Conservation (phyloP, 805 yeast species). For the Metschnikowia colocasiae region DNA sequence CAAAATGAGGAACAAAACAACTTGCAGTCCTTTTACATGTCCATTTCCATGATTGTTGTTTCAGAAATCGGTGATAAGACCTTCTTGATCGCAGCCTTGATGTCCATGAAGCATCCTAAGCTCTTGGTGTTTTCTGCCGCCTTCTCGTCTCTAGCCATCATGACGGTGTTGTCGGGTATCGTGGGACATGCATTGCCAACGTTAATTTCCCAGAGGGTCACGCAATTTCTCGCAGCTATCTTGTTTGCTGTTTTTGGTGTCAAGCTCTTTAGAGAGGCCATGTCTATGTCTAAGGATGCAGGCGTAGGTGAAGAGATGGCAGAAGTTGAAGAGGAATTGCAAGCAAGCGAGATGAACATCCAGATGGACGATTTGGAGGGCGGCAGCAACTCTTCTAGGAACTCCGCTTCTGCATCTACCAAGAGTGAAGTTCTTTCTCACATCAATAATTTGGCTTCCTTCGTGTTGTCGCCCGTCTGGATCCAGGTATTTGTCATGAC, state of each 20-base stretch:
- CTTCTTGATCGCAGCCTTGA: slow-evolving; percentile 90
- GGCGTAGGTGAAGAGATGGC: slow-evolving; percentile 96
- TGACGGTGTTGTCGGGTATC: slow-evolving; percentile 88
- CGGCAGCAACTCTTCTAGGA: slow-evolving; percentile 32
- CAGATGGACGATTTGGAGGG: slow-evolving; percentile 57
- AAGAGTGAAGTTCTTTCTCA: slow-evolving; percentile 31
- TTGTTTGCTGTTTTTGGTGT: slow-evolving; percentile 81
- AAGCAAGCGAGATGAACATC: slow-evolving; percentile 52
- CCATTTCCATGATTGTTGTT: slow-evolving; percentile 87
- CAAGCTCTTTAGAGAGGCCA: slow-evolving; percentile 74
- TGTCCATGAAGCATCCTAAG: slow-evolving; percentile 94
- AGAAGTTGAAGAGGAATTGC: slow-evolving; percentile 93
- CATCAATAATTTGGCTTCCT: slow-evolving; percentile 52
- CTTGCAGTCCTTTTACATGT: slow-evolving; percentile 60
- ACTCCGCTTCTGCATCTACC: slow-evolving; percentile 9
- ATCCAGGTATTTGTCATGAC: slow-evolving; percentile 94
- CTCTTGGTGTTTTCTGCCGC: slow-evolving; percentile 85
- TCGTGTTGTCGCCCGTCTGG: slow-evolving; percentile 82
- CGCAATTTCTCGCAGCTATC: slow-evolving; percentile 77
- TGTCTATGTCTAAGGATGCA: slow-evolving; percentile 69
- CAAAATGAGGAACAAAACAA: slow-evolving; percentile 7
- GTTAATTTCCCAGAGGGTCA: slow-evolving; percentile 70
- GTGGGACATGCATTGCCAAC: slow-evolving; percentile 91
- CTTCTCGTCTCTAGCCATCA: slow-evolving; percentile 74
- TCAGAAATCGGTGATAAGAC: slow-evolving; percentile 98